These are phyloP conservation scores for Leucocoprinus birnbaumii DNA, from an alignment of 768 basidiomycete species.

Conservation along the genomic window DNA sequence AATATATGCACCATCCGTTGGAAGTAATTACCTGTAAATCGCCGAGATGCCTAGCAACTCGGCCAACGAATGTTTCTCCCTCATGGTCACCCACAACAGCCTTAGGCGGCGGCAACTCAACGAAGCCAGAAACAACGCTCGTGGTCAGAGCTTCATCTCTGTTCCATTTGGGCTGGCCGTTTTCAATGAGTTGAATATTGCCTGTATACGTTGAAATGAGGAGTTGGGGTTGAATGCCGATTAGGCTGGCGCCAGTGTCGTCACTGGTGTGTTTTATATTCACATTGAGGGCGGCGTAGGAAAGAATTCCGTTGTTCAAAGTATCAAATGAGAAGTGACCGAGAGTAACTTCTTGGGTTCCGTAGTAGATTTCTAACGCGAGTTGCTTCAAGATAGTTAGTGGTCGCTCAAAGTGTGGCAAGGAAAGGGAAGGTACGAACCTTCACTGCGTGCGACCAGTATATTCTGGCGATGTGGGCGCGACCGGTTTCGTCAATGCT, in stretches of 20 bases:
- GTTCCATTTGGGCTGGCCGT: slow-evolving; percentile 61
- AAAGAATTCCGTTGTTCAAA: slow-evolving; percentile 10
- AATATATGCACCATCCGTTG: neutral
- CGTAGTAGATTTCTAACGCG: slow-evolving; percentile 38
- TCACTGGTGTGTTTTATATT: too few species aligned
- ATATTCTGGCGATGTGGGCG: slow-evolving; percentile 59
- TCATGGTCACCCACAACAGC: slow-evolving; percentile 32
- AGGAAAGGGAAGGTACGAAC: slow-evolving; percentile 32
- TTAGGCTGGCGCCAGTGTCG: neutral
- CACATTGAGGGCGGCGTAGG: slow-evolving; percentile 10
- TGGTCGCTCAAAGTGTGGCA: slow-evolving; percentile 4
- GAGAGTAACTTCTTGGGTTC: neutral
- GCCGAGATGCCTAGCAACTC: slow-evolving; percentile 53
- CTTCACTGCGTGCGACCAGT: slow-evolving; percentile 56
- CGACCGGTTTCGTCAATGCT: slow-evolving; percentile 45
- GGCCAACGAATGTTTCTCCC: slow-evolving; percentile 45
- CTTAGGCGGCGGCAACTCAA: slow-evolving; percentile 67
- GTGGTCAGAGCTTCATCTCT: slow-evolving; percentile 79
- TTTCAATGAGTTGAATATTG: slow-evolving; percentile 25
- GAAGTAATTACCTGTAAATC: slow-evolving; percentile 50
- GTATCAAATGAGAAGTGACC: slow-evolving; percentile 11
- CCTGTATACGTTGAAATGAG: slow-evolving; percentile 79
- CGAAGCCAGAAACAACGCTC: slow-evolving; percentile 61
- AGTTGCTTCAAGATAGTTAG: slow-evolving; percentile 32
- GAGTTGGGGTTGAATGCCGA: slow-evolving; percentile 45